phyloP scores from a whole-genome alignment of 345 rosid species.

The Citrus sp. region DNA sequence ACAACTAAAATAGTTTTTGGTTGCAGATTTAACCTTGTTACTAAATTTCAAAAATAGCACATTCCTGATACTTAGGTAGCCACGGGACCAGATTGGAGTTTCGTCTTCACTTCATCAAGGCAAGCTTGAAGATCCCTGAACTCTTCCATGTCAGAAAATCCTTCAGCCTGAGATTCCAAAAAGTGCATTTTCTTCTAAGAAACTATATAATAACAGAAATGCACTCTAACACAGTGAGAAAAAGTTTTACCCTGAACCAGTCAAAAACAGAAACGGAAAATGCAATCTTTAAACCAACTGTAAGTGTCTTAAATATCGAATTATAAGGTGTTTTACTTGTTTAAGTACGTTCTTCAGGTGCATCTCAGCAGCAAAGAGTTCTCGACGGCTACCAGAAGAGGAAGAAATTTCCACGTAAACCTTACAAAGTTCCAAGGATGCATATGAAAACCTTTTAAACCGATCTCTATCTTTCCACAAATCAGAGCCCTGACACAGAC shows the following conservation, averaged over 20 bases:
- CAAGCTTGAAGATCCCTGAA: no score
- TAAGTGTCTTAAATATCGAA: neutral
- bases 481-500: slow-evolving; percentile 60
- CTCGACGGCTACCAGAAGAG: slow-evolving; percentile 60
- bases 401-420: slow-evolving; percentile 76
- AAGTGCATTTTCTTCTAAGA: neutral
- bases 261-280: neutral
- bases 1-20: neutral
- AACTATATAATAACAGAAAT: neutral
- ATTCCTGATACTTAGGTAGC: slow-evolving; percentile 2
- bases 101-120: no score
- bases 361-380: slow-evolving; percentile 79
- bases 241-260: neutral
- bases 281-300: neutral
- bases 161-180: slow-evolving; percentile 40
- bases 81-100: slow-evolving; percentile 12
- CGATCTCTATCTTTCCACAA: slow-evolving; percentile 80
- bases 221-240: neutral
- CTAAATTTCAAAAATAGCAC: neutral
- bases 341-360: slow-evolving; percentile 61
- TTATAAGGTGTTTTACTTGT: slow-evolving; percentile 48
- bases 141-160: no score
- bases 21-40: neutral
- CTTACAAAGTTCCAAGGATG: slow-evolving; percentile 72
- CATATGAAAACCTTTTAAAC: slow-evolving; percentile 59